Conservation (phyloP, 192 early-diverging fungal species). For the Gonapodya prolifera region DNA sequence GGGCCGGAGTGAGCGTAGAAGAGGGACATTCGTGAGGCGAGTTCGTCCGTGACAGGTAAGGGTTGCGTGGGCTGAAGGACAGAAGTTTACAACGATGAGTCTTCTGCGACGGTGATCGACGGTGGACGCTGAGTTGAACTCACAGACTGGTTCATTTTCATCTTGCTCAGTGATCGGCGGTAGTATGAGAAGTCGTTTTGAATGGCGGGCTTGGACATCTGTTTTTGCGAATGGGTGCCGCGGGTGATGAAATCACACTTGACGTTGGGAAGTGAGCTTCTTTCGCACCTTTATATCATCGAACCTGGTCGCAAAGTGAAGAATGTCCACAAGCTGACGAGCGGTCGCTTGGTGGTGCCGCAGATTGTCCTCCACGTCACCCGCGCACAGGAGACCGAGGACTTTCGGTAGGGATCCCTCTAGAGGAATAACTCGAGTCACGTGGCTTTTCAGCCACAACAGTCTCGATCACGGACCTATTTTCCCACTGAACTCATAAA, state of each 20-base stretch:
- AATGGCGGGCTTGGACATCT: conserved; percentile 69
- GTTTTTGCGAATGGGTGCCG: too few relatives aligned
- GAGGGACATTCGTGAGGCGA: conserved; percentile 88
- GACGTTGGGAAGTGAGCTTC: background rate
- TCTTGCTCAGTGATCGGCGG: conserved; percentile 72
- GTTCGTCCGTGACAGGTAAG: conserved; percentile 62
- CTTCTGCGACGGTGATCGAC: background rate
- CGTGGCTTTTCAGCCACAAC: background rate
- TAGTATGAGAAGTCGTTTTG: conserved; percentile 99
- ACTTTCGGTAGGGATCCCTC: conserved; percentile 28
- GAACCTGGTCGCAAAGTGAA: conserved; percentile 82
- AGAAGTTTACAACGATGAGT: too few relatives aligned
- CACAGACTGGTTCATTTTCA: conserved; percentile 51
- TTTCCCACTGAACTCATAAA: conserved; percentile 65
- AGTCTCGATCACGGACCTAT: conserved; percentile 43
- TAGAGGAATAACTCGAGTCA: conserved; percentile 6
- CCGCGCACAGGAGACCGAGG: conserved; percentile 38
- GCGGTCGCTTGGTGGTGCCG: conserved; percentile 67
- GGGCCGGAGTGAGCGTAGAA: conserved; percentile 94
- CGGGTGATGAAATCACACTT: background rate
- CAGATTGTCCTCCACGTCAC: conserved; percentile 40
- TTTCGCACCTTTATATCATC: conserved; percentile 74
- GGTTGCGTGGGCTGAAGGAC: conserved; percentile 16
- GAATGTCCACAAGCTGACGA: conserved; percentile 64
- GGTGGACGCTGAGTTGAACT: conserved; percentile 12